Conservation (phyloP, 306 rosid species). For the Cucurbita ficifolia region DNA sequence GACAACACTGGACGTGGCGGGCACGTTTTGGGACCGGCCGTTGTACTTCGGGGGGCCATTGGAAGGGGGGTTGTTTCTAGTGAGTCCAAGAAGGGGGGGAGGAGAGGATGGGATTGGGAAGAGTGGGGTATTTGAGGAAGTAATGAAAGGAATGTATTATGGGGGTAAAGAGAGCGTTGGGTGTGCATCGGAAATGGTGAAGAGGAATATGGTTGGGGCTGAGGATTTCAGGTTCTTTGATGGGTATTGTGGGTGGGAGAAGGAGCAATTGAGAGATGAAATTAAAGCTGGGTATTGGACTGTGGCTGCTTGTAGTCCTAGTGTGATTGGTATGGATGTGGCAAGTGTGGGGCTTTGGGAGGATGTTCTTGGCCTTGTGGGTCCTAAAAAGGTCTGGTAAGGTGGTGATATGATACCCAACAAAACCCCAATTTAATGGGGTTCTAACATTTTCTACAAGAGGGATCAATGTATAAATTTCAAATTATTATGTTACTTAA, state of each 20-base stretch:
- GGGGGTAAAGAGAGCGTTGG: conserved; percentile 74
- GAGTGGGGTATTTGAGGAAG: conserved; percentile 72
- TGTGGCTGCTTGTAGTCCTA: conserved; percentile 79
- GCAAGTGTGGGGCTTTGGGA: conserved; percentile 58
- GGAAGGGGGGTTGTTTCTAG: conserved; percentile 57
- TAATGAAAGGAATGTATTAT: conserved; percentile 69
- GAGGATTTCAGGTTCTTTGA: conserved; percentile 76
- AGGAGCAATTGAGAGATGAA: conserved; percentile 50
- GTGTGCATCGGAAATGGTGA: conserved; percentile 74
- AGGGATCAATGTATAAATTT: neutral
- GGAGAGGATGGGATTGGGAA: conserved; percentile 25
- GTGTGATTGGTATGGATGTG: conserved; percentile 39
- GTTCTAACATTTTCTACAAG: neutral
- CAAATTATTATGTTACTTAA: neutral
- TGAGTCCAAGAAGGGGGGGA: conserved; percentile 29
- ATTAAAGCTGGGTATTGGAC: conserved; percentile 71
- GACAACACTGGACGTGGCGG: conserved; percentile 40
- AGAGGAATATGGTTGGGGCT: conserved; percentile 42
- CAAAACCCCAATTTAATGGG: neutral
- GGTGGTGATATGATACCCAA: neutral
- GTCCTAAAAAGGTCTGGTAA: conserved; percentile 53
- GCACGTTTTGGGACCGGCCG: conserved; percentile 51
- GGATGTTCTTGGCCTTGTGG: conserved; percentile 62
- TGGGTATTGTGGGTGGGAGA: conserved; percentile 92
- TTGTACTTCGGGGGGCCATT: conserved; percentile 85